Evolutionary conservation across 768 basidiomycete species (phyloP), one percentile per base, ranked within the genome.

Genomic region (Fomitopsis pulvina): DNA sequence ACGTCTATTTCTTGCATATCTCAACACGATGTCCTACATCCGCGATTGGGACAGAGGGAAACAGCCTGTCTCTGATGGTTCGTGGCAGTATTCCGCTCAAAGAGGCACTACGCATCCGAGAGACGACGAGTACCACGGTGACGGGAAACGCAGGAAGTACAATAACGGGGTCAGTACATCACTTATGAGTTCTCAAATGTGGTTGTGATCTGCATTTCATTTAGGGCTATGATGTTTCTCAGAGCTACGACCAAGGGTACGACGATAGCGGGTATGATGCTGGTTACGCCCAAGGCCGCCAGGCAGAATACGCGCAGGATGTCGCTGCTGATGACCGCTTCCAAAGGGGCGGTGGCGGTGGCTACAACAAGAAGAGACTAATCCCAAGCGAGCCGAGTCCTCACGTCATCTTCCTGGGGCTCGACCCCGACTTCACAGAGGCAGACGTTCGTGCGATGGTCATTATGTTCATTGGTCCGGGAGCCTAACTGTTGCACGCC

Each of bases 371-470:
- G 74, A 89, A 90, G 66, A 85, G 88, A 47, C 75, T 89, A 37
- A 73, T 79, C 51, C 85, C 89, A 26, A 92, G 89, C 47, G 88
- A 91, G 65, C 85, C 89, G 41, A 91, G 87, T 63, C 81, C 85
- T 40, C 92, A 97, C 71, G 89, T 97, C 64, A 95, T 96, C 62
- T 95, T 96, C 68, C 81, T 97, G 53, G 93, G 93, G 49, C 69
- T 97, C 51, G 93, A 96, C 67, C 82, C 84, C 50, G 92, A 92
- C 66, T 89, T 94, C 62, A 86, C 85, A 47, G 93, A 96, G 75
- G 83, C 86, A 60, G 92, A 94, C 76, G 93, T 96, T 69, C 72
- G 87, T 83, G 56, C 52, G 60, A 65, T 67, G 60, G 63, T 67
- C 53, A 59, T 48, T 43, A 59, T 48, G 49, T 55, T 46, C 54